A percentile compares a stretch with the other conserved stretches of the same genome.
Conservation (phyloP, 1,139 yeast genomes). For the Yamadazyma jaroonii region DNA sequence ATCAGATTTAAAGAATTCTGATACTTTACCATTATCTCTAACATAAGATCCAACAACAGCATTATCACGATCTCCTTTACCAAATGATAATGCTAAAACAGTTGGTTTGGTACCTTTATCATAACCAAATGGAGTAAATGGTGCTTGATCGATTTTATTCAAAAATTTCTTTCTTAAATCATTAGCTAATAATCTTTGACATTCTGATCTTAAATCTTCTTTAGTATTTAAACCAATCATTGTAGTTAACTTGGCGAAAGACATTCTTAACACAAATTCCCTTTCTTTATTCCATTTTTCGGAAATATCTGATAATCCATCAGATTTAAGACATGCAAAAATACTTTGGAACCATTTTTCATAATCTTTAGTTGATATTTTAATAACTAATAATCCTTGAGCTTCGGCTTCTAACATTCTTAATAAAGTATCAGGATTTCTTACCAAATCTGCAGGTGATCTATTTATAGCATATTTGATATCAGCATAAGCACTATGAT, state of each 20-base stretch:
- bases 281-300: slow-evolving; percentile 82
- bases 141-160: slow-evolving; percentile 85
- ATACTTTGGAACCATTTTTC: slow-evolving; percentile 45
- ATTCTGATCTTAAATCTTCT: slow-evolving; percentile 75
- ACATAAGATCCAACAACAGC: slow-evolving; percentile 82
- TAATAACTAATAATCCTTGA: slow-evolving; percentile 52
- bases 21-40: slow-evolving; percentile 77
- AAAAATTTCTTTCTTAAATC: slow-evolving; percentile 70
- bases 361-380: slow-evolving; percentile 44
- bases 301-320: slow-evolving; percentile 79
- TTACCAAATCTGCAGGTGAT: slow-evolving; percentile 68
- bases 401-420: slow-evolving; percentile 91
- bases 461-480: slow-evolving; percentile 88
- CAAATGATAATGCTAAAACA: slow-evolving; percentile 78
- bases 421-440: slow-evolving; percentile 75
- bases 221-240: slow-evolving; percentile 74
- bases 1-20: slow-evolving; percentile 75
- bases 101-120: slow-evolving; percentile 82
- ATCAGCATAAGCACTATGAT: slow-evolving; percentile 79
- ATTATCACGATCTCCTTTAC: slow-evolving; percentile 81
- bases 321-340: slow-evolving; percentile 67
- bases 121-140: slow-evolving; percentile 76
- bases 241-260: slow-evolving; percentile 66
- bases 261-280: slow-evolving; percentile 60
- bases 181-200: slow-evolving; percentile 67